Base-by-base conservation (phyloP, 2,329 filamentous ascomycete species). In the Parasarocladium wereldwijsianum region DNA sequence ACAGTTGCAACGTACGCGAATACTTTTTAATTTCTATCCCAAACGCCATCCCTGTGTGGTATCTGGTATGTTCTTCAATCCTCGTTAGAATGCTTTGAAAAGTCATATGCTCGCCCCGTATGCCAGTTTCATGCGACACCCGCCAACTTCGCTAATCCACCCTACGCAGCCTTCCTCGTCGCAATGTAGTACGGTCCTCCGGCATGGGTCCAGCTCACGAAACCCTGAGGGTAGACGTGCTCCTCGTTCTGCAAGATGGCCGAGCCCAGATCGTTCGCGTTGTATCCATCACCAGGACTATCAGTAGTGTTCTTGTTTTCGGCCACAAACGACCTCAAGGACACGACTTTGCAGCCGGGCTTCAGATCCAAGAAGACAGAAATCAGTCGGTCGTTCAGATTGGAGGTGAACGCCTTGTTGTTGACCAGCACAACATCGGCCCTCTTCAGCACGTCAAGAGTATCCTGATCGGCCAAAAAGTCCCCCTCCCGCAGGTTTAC, bases 361-460 rank as follows among this genome's bases (percentile, higher is more conserved):
- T 94, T 96, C 38, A 96, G 62, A 46, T 98, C 90, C 36, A 98
- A 60, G 46, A 98, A 96, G 60, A 93, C 83, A 43, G 83, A 74
- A 40, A 87, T 72, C 26, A 98, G 63, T 37, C 74, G 71, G 46
- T 83, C 78, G 54, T 96, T 98, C 32, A 94, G 69, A 42, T 77
- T 67, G 10, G 86, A 77, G 5, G 78, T 86, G 54, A 98, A 98
- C 3, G 85, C 90, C 55, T 96, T 86, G 56, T 98, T 98, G 61
- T 98, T 98, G 43, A 96, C 87, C 16, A 98, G 68, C 12, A 98
- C 72, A n/a, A 96, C 86, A 49, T 98, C 90, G 2, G 90, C 87
- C 32, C 76, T 72, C 50, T 79, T 77, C 29, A 98, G 64, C 6
- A 76, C 76, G 15, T 73, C 66, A 35, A 76, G 65, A 28, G 94